These are phyloP conservation scores for Hericium erinaceus DNA, from an alignment of 768 basidiomycete species.

Conservation along the genomic window DNA sequence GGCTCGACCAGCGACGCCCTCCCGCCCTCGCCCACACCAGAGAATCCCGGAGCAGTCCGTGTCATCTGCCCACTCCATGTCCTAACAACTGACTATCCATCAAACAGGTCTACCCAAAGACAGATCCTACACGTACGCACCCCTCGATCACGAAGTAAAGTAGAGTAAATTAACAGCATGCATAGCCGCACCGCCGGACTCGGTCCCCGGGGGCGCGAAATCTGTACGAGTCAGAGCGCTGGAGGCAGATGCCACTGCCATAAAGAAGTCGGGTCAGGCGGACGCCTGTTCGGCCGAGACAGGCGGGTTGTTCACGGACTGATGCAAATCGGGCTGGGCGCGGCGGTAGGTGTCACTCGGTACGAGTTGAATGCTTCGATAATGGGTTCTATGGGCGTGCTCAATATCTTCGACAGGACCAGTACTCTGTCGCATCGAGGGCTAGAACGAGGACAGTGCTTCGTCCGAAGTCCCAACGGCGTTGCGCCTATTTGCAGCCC, in stretches of 20 bases:
- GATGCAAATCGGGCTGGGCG: background rate
- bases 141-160: background rate
- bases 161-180: background rate
- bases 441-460: too few species aligned
- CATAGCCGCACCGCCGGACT: background rate
- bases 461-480: too few species aligned
- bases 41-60: background rate
- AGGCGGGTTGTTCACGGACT: background rate
- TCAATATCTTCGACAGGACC: too few species aligned
- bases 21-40: background rate
- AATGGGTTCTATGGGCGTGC: too few species aligned
- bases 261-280: background rate
- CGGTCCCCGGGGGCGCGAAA: background rate
- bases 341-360: too few species aligned
- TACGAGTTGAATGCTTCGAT: too few species aligned
- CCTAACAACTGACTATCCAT: background rate
- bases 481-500: too few species aligned
- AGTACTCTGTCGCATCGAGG: too few species aligned
- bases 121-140: background rate
- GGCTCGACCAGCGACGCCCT: background rate
- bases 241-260: background rate
- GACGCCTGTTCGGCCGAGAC: background rate
- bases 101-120: background rate
- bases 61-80: background rate
- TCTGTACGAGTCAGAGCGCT: background rate